Base-by-base conservation (phyloP, 257 asterid species). In the Vinca minor region DNA sequence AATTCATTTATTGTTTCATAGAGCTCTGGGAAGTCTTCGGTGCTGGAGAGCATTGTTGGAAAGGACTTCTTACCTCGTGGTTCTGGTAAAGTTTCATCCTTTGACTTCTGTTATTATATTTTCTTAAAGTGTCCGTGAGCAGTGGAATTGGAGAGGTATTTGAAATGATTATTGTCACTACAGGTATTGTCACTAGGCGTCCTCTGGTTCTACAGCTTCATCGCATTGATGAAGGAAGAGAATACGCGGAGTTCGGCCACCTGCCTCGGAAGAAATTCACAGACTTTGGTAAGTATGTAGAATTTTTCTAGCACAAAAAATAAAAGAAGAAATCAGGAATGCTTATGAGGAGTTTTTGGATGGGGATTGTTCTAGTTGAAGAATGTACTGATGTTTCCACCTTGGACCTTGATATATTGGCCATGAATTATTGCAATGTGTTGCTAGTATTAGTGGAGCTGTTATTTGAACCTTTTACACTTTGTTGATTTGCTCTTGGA, bases 21-120 rank as follows among this genome's bases (percentile, higher is more conserved):
- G 98, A 93, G 98, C 67, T 93, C 97, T 76, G 97, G 98, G 58
- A 93, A 93, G 78, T 93, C 98, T 50, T 93, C 98, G 14, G 98
- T 89, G 31, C 98, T 93, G 14, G 98, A 93, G 79, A 93, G 98
- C 80, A 59, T 89, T 71, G 97, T 93, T 11, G 98, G 97, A 49
- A 89, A 90, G 81, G 98, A 93, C 76, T 89, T 93, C 71, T 84
- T 93, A 69, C 98, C 98, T 48, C 97, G 98, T 73, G 98, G 98
- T 81, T 89, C 98, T 61, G 98, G 98, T 93, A 87, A 72, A 42
- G 63, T 50, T 25, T 44, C 20, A 18, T 59, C 46, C 50, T 53
- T 23, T 12, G 45, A 31, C 64, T 58, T 58, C 50, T 66, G 2
- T 20, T 44, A 1, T 21, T 2, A 31, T 56, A 9, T 44, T 62